These are phyloP conservation scores for Sicyos baderoa DNA, from an alignment of 306 rosid genomes.

Conservation along the genomic window DNA sequence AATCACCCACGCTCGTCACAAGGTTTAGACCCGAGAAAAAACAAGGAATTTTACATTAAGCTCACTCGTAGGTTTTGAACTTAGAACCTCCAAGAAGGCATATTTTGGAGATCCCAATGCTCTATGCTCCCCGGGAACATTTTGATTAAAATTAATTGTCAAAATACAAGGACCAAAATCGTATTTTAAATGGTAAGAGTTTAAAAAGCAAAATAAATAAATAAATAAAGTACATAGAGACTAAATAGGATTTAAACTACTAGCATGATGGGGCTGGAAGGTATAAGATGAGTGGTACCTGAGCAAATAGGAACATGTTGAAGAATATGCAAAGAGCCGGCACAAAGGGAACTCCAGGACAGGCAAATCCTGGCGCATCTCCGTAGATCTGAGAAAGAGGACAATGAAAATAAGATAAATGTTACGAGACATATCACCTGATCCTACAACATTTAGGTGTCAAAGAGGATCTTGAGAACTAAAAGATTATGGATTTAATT, in stretches of 20 bases:
- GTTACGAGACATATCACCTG: too few relatives aligned
- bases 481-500: too few relatives aligned
- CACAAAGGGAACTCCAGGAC: conserved; percentile 79
- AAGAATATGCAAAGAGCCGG: conserved; percentile 80
- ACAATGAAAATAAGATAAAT: conserved; percentile 7
- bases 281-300: conserved; percentile 35
- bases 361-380: conserved; percentile 69
- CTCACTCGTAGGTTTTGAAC: too few relatives aligned
- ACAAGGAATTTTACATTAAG: too few relatives aligned
- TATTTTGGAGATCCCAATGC: too few relatives aligned
- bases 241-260: background rate
- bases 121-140: too few relatives aligned
- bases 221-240: background rate
- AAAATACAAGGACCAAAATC: background rate
- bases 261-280: background rate
- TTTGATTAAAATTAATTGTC: too few relatives aligned
- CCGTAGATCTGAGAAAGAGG: conserved; percentile 50
- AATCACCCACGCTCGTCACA: too few relatives aligned
- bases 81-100: too few relatives aligned
- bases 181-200: too few relatives aligned
- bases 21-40: too few relatives aligned
- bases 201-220: background rate
- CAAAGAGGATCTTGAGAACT: background rate
- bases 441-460: too few relatives aligned
- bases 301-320: conserved; percentile 85